Conservation (phyloP, 331 rosid genomes). For the Quercus tomentella region DNA sequence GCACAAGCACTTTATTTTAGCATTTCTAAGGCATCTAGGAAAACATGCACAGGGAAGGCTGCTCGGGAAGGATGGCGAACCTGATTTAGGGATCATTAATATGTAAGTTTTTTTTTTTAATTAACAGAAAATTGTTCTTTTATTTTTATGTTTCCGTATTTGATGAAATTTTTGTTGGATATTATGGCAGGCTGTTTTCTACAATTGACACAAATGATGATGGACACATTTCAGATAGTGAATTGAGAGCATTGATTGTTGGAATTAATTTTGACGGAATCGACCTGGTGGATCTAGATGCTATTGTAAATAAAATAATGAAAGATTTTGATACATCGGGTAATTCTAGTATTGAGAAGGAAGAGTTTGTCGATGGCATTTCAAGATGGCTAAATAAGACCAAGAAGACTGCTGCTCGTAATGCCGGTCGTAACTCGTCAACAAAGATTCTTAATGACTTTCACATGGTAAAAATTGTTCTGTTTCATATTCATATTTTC, state of each 20-base stretch:
- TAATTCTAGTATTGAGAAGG: slow-evolving; percentile 13
- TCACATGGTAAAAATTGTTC: slow-evolving; percentile 24
- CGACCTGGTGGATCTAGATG: slow-evolving; percentile 64
- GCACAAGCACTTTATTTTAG: slow-evolving; percentile 78
- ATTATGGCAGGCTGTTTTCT: slow-evolving; percentile 48
- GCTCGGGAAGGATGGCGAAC: slow-evolving; percentile 51
- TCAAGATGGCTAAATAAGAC: slow-evolving; percentile 52
- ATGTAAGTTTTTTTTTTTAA: slow-evolving; percentile 31
- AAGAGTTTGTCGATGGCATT: slow-evolving; percentile 52
- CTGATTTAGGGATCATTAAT: slow-evolving; percentile 32
- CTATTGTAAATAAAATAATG: slow-evolving; percentile 51
- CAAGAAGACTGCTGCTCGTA: slow-evolving; percentile 26
- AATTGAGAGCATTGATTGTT: slow-evolving; percentile 67
- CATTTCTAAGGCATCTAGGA: slow-evolving; percentile 55
- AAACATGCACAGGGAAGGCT: slow-evolving; percentile 60
- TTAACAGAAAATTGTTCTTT: background rate
- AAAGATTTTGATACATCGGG: slow-evolving; percentile 59
- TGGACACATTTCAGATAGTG: slow-evolving; percentile 45
- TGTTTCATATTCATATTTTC: background rate
- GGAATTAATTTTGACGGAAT: slow-evolving; percentile 69
- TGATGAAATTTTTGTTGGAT: slow-evolving; percentile 11
- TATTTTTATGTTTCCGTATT: background rate
- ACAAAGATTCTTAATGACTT: too few relatives aligned
- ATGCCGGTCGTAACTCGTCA: slow-evolving; percentile 36
- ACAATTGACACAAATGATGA: slow-evolving; percentile 55